Evolutionary conservation across 371 early-diverging fungal genomes (phyloP), one percentile per base, ranked within the genome.

Genomic region (Mucor ambiguus): DNA sequence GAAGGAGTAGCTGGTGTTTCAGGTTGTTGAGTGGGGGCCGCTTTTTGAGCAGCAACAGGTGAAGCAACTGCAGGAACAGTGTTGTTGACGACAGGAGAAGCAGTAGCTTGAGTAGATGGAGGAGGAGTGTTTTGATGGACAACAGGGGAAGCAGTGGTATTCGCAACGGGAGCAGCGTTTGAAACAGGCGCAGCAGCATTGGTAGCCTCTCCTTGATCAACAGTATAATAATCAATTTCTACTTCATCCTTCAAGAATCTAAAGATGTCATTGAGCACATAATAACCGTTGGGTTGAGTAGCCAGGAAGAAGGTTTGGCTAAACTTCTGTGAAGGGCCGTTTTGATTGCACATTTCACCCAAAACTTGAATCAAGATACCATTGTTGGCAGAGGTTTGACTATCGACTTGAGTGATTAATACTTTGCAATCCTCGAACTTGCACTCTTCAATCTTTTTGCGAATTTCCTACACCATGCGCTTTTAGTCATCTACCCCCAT

Each of bases 281-380:
- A 96, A 80, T 91, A 98, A 16, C 97, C 96, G 60, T 88, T 88
- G 24, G 92, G 92, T 74, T 96, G 95, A 73, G 89, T 88, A 38
- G 95, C 96, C 57, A 98, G 80, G 72, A 95, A 92, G 80, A 98
- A 97, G 32, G 97, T 96, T 76, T 98, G 97, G 30, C 87, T 90
- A 68, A 97, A 98, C 76, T 92, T 93, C 78, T 91, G 92, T 32
- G 91, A 85, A 38, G 92, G 77, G 30, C 82, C 87, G 44, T 86
- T 89, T 52, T 85, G 85, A 83, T 94, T 95, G 70, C 92, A 87
- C 90, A 97, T 92, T 77, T 95, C 93, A 43, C 98, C 98, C 28
- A 97, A 73, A 28, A 96, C 97, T 78, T 95, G 95, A 61, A 97
- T 85, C 26, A 97, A 75, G 66, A 98, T 93, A 66, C 94, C 92